Conservation (phyloP, 495 filamentous ascomycete species). For the Oidiodendron maius region DNA sequence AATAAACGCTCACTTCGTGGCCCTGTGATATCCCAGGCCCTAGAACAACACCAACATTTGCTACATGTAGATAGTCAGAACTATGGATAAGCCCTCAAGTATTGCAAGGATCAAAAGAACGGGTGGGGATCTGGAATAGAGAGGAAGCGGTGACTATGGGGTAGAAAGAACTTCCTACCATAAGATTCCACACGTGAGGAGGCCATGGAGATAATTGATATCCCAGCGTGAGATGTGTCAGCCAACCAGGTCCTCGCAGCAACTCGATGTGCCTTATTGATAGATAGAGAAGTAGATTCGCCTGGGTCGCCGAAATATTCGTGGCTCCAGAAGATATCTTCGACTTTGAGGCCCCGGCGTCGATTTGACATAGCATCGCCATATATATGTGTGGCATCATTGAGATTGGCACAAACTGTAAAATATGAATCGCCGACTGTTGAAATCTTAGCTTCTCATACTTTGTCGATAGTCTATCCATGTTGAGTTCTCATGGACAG, state of each 20-base stretch:
- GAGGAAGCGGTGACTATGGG: no score
- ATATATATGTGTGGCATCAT: no score
- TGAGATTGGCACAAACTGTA: no score
- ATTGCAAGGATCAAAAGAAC: no score
- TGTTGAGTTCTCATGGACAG: no score
- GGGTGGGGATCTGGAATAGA: no score
- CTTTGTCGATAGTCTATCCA: no score
- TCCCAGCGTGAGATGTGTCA: conserved; percentile 3
- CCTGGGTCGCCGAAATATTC: conserved; percentile 3
- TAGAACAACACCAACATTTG: not conserved
- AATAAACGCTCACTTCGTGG: conserved; percentile 8
- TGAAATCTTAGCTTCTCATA: no score
- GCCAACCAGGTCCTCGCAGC: conserved; percentile 14
- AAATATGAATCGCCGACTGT: no score
- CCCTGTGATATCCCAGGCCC: conserved; percentile 1
- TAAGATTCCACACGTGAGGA: not conserved
- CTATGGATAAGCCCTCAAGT: not conserved
- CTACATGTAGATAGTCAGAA: not conserved
- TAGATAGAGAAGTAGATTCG: conserved; percentile 7
- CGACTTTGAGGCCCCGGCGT: not conserved
- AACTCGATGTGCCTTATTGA: not conserved
- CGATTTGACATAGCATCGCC: not conserved
- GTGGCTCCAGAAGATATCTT: not conserved
- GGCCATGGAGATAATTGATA: conserved; percentile 2
- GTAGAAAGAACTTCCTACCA: not conserved